Evolutionary conservation across 2,329 filamentous ascomycete species (phyloP), one percentile per base, ranked within the genome.

Genomic region (Dactylellina sp.): DNA sequence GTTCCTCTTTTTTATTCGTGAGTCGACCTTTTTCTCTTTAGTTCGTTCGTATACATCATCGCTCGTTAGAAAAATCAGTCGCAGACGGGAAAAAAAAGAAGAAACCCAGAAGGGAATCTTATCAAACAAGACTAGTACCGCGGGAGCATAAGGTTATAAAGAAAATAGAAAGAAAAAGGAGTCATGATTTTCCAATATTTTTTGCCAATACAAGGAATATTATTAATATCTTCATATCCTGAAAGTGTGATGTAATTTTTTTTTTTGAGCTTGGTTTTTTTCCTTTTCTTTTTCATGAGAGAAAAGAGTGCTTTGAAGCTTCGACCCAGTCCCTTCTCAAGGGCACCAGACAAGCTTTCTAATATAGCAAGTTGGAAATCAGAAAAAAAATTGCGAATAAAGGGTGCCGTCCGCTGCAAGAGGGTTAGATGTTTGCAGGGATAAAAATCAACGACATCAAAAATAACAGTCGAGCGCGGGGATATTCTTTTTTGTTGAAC

Each of bases 271-370:
- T 14, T 2, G 25, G 4, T 24, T 37, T 24, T 35, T 59, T 20
- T 16, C 9, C n/a, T 49, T 42, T 12, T 40, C 7, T 53, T 46
- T 46, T 32, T 32, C 9, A 4, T 32, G 28, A 40, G 14, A 40
- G 12, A 40, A 12, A 4, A 40, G 24, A n/a, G 40, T 7, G 20
- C 11, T 57, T 55, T 55, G 53, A 74, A 57, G 49, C 70, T 74
- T 74, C 70, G 70, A 74, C 70, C 70, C 37, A 44, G 28, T 47
- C 25, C n/a, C 44, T 32, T 7, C 18, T 20, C 12, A 28, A 46
- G 35, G 22, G 20, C 50, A 24, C 42, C 18, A 28, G 70, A 74
- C 70, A 66, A 74, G 61, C 70, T 50, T 66, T 42, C 32, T 39
- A 56, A 40, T 46, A 42, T 32, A 32, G 28, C 28, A 32, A 32